Evolutionary conservation across 257 asterid genomes (phyloP).

Genomic region (Ilex aquifolium): DNA sequence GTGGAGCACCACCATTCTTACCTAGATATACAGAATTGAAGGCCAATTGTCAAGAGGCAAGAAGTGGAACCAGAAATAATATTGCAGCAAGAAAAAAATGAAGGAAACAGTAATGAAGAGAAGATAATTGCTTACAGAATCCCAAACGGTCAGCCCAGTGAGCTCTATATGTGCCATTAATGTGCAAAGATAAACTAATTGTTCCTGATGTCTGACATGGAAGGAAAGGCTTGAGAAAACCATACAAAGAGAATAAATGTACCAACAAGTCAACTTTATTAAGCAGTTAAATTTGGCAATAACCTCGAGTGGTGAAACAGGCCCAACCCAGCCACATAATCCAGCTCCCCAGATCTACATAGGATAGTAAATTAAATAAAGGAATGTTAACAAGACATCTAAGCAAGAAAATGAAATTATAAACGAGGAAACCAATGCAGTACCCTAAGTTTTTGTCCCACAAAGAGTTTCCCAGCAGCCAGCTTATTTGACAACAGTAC

Average conservation of each 20-base stretch:
- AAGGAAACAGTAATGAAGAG: constrained; percentile 8
- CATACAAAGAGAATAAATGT: constrained; percentile 4
- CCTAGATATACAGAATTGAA: constrained; percentile 50
- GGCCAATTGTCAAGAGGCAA: constrained; percentile 17
- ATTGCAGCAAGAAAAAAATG: constrained; percentile 6
- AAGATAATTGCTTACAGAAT: constrained; percentile 53
- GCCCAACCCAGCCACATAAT: constrained; percentile 80
- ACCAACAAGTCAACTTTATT: constrained; percentile 8
- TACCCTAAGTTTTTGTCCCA: constrained; percentile 97
- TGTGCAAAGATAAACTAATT: constrained; percentile 55
- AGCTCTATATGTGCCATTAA: constrained; percentile 90
- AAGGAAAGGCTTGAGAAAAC: constrained; percentile 15
- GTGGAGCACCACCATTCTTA: constrained; percentile 53
- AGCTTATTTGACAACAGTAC: constrained; percentile 59
- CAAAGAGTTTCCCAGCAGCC: constrained; percentile 70
- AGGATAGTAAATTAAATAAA: constrained; percentile 52
- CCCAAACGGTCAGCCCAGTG: constrained; percentile 98
- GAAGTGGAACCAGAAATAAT: constrained; percentile 16
- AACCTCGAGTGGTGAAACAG: constrained; percentile 88
- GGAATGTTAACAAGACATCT: constrained; percentile 26
- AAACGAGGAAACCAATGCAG: constrained; percentile 16
- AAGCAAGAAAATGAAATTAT: constrained; percentile 14
- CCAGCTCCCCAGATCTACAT: constrained; percentile 95
- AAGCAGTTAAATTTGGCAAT: constrained; percentile 20
- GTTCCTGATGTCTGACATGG: constrained; percentile 55